Percentiles rank a stretch among this genome's conserved stretches.
phyloP scores from a whole-genome alignment of 306 rosid genomes.

The barrel medic (Medicago truncatula) region MtrunA17r5.0-ANR NC_053044.1:29381001-29381500 shows the following conservation, averaged over 20 bases:
- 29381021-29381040: too few relatives aligned
- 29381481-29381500: slow-evolving; percentile 11
- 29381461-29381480: slow-evolving; percentile 23
- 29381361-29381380: slow-evolving; percentile 7
- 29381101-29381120: too few relatives aligned
- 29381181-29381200: not conserved
- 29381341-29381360: slow-evolving; percentile 7
- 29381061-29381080: too few relatives aligned
- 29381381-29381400: slow-evolving; percentile 5
- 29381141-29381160: not conserved
- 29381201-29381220: not conserved
- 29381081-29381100: too few relatives aligned
- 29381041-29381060: too few relatives aligned
- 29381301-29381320: not conserved
- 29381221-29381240: not conserved
- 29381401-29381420: slow-evolving; percentile 4
- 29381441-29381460: slow-evolving; percentile 19
- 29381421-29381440: slow-evolving; percentile 18
- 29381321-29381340: not conserved
- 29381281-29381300: not conserved
- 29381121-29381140: too few relatives aligned
- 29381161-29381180: not conserved
- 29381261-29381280: not conserved
- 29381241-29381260: too few relatives aligned
- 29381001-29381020: too few relatives aligned